Conservation (phyloP, 1,284 basidiomycete genomes). For the Naganishia sp. region DNA sequence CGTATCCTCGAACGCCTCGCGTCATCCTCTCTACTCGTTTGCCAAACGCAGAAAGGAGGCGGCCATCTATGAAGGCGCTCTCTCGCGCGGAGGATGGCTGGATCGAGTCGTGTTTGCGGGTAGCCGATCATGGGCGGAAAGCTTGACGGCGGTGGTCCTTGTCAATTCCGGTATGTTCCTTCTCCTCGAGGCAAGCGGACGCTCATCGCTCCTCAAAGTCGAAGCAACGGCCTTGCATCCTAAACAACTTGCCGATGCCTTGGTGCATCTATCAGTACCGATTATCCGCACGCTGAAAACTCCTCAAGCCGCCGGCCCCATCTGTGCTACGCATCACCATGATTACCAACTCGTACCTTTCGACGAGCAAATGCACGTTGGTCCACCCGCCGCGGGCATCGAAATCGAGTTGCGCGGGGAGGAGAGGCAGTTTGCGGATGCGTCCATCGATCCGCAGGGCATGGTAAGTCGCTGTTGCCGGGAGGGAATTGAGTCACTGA, state of each 20-base stretch:
- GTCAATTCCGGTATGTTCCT: neutral
- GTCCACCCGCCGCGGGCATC: conserved; percentile 4
- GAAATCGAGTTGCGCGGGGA: conserved; percentile 15
- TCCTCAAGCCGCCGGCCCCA: neutral
- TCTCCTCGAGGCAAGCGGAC: neutral
- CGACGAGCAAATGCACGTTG: conserved; percentile 9
- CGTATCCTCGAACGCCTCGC: neutral
- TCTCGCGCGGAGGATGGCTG: conserved; percentile 7
- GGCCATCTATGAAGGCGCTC: neutral
- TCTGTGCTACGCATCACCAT: conserved; percentile 3
- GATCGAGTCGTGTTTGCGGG: neutral
- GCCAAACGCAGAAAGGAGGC: conserved; percentile 10
- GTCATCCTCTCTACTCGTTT: neutral
- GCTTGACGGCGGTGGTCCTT: conserved; percentile 3
- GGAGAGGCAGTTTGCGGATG: neutral
- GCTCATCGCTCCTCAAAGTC: neutral
- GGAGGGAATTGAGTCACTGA: neutral
- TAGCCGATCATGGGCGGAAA: neutral
- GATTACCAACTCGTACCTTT: conserved; percentile 12
- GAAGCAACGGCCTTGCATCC: neutral
- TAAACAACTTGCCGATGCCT: neutral
- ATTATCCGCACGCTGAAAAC: neutral
- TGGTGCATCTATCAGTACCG: conserved; percentile 6
- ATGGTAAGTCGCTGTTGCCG: neutral
- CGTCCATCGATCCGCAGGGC: conserved; percentile 6